phyloP scores from a whole-genome alignment of 805 yeast species.

The Lipomyces orientalis region DNA sequence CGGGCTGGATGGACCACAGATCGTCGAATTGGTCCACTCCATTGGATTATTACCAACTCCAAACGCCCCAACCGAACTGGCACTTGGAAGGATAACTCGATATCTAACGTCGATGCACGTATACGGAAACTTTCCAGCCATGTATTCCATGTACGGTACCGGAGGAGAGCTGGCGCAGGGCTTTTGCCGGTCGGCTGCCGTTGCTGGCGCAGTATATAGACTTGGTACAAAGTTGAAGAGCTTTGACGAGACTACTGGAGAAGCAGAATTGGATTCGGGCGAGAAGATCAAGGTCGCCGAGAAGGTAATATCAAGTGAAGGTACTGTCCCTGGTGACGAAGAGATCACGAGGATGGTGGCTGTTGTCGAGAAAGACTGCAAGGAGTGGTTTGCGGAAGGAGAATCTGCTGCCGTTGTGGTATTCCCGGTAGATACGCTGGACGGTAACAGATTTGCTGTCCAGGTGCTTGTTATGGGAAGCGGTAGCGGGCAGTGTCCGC shows the following conservation, averaged over 20 bases:
- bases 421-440: conserved; percentile 84
- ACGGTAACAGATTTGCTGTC: conserved; percentile 72
- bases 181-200: conserved; percentile 96
- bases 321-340: conserved; percentile 47
- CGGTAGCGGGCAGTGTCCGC: conserved; percentile 84
- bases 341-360: conserved; percentile 78
- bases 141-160: conserved; percentile 91
- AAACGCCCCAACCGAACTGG: conserved; percentile 70
- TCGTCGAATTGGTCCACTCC: conserved; percentile 81
- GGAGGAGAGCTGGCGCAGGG: conserved; percentile 97
- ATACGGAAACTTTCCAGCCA: conserved; percentile 92
- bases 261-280: conserved; percentile 69
- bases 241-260: conserved; percentile 68
- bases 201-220: conserved; percentile 94
- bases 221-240: conserved; percentile 68
- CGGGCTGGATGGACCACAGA: conserved; percentile 73
- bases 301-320: conserved; percentile 66
- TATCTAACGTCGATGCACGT: conserved; percentile 85
- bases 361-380: conserved; percentile 83
- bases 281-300: conserved; percentile 76
- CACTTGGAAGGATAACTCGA: conserved; percentile 79
- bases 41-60: conserved; percentile 76
- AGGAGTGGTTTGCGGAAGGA: conserved; percentile 86
- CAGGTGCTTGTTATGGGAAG: conserved; percentile 88
- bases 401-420: conserved; percentile 88